Conservation (phyloP, 2,329 filamentous ascomycete species). For the Colletotrichum godetiae region DNA sequence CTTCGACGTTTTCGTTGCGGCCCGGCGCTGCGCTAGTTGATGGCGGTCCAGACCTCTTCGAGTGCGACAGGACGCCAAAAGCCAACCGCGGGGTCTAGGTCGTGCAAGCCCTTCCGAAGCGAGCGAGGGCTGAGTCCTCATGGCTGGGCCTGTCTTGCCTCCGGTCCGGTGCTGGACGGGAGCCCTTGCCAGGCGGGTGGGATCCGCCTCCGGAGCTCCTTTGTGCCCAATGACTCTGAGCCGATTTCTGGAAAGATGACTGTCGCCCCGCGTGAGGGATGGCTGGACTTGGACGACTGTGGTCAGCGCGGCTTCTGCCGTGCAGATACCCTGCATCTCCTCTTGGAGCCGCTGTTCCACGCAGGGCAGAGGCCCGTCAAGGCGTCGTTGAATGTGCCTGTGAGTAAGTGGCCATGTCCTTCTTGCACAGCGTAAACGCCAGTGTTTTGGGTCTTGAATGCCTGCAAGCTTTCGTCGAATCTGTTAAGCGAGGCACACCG, state of each 20-base stretch:
- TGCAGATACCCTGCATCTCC: constrained; percentile 1
- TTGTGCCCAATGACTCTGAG: not conserved
- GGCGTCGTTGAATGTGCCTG: constrained; percentile 5
- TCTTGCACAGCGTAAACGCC: not conserved
- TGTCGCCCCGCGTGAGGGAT: not conserved
- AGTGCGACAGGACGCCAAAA: not conserved
- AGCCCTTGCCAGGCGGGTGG: not conserved
- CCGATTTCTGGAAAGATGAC: not conserved
- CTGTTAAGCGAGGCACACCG: not conserved
- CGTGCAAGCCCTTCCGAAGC: constrained; percentile 1
- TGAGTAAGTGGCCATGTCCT: not conserved
- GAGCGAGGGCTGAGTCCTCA: constrained; percentile 1
- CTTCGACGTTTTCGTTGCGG: constrained; percentile 29
- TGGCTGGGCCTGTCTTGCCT: not conserved
- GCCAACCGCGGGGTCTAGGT: constrained; percentile 1
- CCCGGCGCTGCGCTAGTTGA: constrained; percentile 5
- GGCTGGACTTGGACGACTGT: not conserved
- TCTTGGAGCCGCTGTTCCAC: constrained; percentile 3
- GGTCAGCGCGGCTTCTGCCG: not conserved
- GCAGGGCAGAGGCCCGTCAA: constrained; percentile 10
- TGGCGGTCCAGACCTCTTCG: constrained; percentile 1
- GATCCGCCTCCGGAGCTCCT: constrained; percentile 19
- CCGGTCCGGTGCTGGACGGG: constrained; percentile 8
- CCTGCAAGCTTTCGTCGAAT: not conserved
- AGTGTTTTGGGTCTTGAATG: not conserved